These are phyloP conservation scores for Lolium rigidum DNA, from an alignment of 176 grass and related monocot species.

Conservation along the genomic window DNA sequence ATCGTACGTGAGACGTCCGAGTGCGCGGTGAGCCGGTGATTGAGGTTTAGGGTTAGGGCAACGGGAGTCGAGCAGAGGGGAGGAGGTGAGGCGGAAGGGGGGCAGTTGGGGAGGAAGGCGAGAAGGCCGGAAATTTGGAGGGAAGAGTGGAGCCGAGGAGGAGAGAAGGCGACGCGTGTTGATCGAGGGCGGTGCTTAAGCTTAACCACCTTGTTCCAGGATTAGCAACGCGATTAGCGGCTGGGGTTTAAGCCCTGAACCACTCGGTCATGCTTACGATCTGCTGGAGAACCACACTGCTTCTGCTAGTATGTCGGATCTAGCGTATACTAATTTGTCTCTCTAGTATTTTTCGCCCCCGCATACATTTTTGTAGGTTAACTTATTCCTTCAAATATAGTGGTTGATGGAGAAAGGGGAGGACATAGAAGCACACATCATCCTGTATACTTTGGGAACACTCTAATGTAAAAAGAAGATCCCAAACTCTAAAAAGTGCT, in stretches of 20 bases:
- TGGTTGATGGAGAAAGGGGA: no score
- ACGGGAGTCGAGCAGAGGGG: background rate
- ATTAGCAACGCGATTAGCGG: conserved; percentile 53
- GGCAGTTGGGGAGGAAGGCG: conserved; percentile 32
- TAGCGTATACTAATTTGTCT: background rate
- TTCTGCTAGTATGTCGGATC: conserved; percentile 27
- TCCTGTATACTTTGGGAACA: no score
- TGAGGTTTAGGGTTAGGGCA: conserved; percentile 21
- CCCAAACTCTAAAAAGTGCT: no score
- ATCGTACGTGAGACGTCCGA: background rate
- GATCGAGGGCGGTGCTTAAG: conserved; percentile 2
- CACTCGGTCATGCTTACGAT: background rate
- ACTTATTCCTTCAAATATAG: no score
- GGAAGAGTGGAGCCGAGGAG: conserved; percentile 12
- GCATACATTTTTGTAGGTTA: no score
- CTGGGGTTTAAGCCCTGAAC: conserved; percentile 36
- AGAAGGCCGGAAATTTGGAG: conserved; percentile 49
- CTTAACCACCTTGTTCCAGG: conserved; percentile 41
- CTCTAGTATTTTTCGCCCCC: no score
- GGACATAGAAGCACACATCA: no score
- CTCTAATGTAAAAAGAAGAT: no score
- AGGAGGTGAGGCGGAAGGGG: background rate
- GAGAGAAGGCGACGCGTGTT: conserved; percentile 44
- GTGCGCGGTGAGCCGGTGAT: background rate
- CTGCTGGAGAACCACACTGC: background rate